These are phyloP conservation scores for Nothopassalora personata DNA, from an alignment of 2,329 filamentous ascomycete species.

Conservation along the genomic window DNA sequence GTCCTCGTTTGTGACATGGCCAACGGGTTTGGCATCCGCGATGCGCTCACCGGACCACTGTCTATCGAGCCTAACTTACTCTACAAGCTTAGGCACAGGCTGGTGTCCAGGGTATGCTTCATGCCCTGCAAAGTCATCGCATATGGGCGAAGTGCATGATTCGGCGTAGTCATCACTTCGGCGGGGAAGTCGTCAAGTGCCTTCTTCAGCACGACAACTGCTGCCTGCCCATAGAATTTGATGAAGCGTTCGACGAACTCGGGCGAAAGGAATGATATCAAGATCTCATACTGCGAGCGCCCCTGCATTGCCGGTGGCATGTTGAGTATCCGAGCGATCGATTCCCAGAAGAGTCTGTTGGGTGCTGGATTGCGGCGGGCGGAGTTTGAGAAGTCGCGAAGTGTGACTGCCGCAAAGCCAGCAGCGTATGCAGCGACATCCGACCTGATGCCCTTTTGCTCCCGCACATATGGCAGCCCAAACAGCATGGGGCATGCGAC, in stretches of 20 bases:
- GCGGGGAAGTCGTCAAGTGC: conserved; percentile 16
- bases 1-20: not conserved
- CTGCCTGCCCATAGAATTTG: conserved; percentile 72
- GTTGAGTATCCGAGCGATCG: conserved; percentile 70
- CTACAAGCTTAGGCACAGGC: conserved; percentile 7
- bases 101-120: not conserved
- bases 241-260: conserved; percentile 68
- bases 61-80: not conserved
- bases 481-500: conserved; percentile 78
- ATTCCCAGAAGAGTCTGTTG: conserved; percentile 75
- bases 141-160: not conserved
- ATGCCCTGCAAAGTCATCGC: not conserved
- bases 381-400: conserved; percentile 74
- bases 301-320: conserved; percentile 54
- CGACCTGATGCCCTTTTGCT: conserved; percentile 76
- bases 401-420: conserved; percentile 75
- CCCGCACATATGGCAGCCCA: conserved; percentile 40
- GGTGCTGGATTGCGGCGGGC: conserved; percentile 67
- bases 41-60: not conserved
- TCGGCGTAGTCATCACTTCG: not conserved
- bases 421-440: conserved; percentile 60
- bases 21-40: not conserved
- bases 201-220: conserved; percentile 59
- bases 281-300: conserved; percentile 44
- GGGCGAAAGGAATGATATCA: conserved; percentile 53